Conservation (phyloP, 2,329 filamentous ascomycete genomes). For the Fusarium incarnatum region DNA sequence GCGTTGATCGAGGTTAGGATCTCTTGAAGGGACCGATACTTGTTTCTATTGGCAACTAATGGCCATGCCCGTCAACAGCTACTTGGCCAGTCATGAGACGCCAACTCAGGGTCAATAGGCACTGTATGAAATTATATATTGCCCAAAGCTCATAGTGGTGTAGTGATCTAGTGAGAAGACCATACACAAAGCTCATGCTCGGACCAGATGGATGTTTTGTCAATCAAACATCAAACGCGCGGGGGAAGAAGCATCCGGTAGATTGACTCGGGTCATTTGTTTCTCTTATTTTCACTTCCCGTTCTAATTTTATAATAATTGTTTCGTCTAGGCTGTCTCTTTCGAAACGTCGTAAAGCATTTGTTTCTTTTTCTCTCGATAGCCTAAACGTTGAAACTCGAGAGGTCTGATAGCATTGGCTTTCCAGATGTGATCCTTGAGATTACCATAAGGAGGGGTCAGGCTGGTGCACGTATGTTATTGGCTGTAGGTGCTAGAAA, state of each 20-base stretch:
- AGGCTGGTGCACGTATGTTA: not conserved
- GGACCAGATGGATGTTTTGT: conserved; percentile 23
- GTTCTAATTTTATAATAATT: conserved; percentile 22
- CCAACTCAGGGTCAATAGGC: not conserved
- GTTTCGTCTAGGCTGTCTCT: conserved; percentile 5
- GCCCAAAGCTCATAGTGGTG: not conserved
- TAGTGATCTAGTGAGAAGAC: not conserved
- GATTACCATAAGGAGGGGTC: conserved; percentile 15
- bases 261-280: conserved; percentile 6
- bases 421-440: not conserved
- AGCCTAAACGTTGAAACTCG: conserved; percentile 13
- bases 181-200: conserved; percentile 14
- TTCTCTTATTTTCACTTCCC: not conserved
- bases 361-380: conserved; percentile 13
- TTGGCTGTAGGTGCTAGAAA: conserved; percentile 26
- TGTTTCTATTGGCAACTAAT: not conserved
- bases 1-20: not conserved
- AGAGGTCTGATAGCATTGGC: conserved; percentile 6
- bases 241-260: not conserved
- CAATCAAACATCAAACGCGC: conserved; percentile 27
- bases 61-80: not conserved
- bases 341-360: conserved; percentile 6
- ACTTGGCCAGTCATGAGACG: not conserved
- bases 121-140: not conserved
- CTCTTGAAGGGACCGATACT: not conserved